Evolutionary conservation across 2,329 filamentous ascomycete genomes (phyloP).

Genomic region (Hypocreales sp.): DNA sequence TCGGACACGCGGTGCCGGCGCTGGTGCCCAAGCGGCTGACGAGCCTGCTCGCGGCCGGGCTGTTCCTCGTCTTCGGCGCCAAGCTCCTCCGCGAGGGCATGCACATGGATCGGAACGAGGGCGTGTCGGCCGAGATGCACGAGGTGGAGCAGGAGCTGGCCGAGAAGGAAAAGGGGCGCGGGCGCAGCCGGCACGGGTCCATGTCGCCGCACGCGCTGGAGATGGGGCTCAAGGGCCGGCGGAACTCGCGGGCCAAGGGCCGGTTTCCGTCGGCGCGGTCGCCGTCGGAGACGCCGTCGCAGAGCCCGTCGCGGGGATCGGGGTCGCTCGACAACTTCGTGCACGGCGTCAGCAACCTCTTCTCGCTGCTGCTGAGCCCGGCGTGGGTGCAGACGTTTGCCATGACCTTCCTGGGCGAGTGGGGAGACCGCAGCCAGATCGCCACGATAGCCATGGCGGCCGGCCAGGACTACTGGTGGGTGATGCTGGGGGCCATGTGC

Average conservation of each 20-base stretch:
- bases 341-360: constrained; percentile 67
- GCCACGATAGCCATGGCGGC: constrained; percentile 98
- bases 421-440: constrained; percentile 95
- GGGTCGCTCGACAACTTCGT: constrained; percentile 24
- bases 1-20: constrained; percentile 83
- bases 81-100: constrained; percentile 77
- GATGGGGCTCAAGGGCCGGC: constrained; percentile 56
- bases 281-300: constrained; percentile 58
- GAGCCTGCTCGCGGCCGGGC: constrained; percentile 64
- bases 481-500: constrained; percentile 72
- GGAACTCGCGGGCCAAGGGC: constrained; percentile 57
- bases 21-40: constrained; percentile 85
- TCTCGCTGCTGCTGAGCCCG: constrained; percentile 76
- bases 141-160: constrained; percentile 90
- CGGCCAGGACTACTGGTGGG: constrained; percentile 98
- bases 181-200: constrained; percentile 44
- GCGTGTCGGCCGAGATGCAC: constrained; percentile 92
- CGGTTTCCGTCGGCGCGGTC: constrained; percentile 71
- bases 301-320: constrained; percentile 35
- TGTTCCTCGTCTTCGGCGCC: constrained; percentile 83
- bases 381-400: constrained; percentile 98
- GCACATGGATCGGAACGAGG: constrained; percentile 77
- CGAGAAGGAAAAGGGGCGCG: constrained; percentile 74
- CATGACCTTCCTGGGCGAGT: constrained; percentile 98
- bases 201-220: constrained; percentile 66